Evolutionary conservation across 208 protist species (phyloP).

Genomic region (Trypanosoma rangeli): DNA sequence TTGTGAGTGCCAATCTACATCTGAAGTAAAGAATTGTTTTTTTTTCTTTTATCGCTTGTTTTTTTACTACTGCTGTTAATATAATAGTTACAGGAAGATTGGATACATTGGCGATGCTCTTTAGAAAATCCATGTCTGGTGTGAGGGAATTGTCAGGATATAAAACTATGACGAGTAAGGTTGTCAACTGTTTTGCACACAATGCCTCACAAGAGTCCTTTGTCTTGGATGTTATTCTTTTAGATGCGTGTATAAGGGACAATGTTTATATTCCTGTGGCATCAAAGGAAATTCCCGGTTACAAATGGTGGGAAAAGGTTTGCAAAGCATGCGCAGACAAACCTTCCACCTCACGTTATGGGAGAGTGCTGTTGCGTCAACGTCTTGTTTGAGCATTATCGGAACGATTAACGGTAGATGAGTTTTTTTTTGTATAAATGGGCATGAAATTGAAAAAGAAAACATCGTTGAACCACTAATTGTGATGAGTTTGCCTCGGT

Average conservation of each 20-base stretch:
- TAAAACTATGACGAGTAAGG: slow-evolving; percentile 35
- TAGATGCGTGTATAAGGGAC: slow-evolving; percentile 52
- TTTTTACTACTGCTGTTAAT: neutral
- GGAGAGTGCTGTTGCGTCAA: slow-evolving; percentile 53
- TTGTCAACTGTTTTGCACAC: slow-evolving; percentile 44
- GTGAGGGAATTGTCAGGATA: slow-evolving; percentile 71
- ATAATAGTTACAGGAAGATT: neutral
- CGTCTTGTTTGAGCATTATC: slow-evolving; percentile 71
- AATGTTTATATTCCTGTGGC: slow-evolving; percentile 49
- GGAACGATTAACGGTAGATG: slow-evolving; percentile 81
- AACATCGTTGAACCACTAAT: slow-evolving; percentile 60
- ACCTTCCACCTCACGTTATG: slow-evolving; percentile 48
- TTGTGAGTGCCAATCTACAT: neutral
- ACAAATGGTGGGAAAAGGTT: slow-evolving; percentile 83
- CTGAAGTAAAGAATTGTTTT: neutral
- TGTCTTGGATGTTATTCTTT: slow-evolving; percentile 54
- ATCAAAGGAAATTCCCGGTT: slow-evolving; percentile 48
- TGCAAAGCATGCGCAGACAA: slow-evolving; percentile 79
- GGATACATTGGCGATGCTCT: slow-evolving; percentile 39
- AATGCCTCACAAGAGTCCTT: slow-evolving; percentile 47
- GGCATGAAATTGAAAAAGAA: slow-evolving; percentile 69
- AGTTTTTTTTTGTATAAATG: slow-evolving; percentile 76
- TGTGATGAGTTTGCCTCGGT: slow-evolving; percentile 85
- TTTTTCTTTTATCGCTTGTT: slow-evolving; percentile 4
- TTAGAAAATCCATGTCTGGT: slow-evolving; percentile 78